A percentile compares a stretch with the other conserved stretches of the same genome.
Evolutionary conservation across 2,329 filamentous ascomycete species (phyloP).

Genomic region (Arthrinium phaeospermum): DNA sequence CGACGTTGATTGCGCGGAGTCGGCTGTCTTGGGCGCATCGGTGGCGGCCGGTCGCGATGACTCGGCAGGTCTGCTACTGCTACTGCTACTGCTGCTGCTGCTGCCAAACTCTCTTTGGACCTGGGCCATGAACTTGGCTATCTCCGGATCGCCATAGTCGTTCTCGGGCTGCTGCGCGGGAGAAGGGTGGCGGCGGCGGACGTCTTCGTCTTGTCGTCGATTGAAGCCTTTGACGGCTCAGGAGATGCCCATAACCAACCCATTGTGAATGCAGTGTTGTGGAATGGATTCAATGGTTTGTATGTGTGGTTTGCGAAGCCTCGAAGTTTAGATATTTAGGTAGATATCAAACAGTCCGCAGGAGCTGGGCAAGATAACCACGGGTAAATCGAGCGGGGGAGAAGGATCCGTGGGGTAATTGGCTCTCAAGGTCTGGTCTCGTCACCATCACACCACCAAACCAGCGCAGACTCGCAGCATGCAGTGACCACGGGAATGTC

Average conservation of each 20-base stretch:
- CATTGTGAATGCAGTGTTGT: constrained; percentile 47
- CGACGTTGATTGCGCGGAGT: background rate
- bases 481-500: background rate
- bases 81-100: constrained; percentile 29
- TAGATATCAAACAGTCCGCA: background rate
- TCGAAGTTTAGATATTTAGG: background rate
- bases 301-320: background rate
- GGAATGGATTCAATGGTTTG: background rate
- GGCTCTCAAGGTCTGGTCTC: background rate
- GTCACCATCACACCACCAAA: constrained; percentile 10
- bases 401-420: background rate
- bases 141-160: constrained; percentile 52
- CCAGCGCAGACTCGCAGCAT: background rate
- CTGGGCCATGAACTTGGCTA: constrained; percentile 58
- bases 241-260: constrained; percentile 65
- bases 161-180: constrained; percentile 27
- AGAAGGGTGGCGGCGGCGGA: constrained; percentile 14
- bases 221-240: constrained; percentile 33
- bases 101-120: constrained; percentile 34
- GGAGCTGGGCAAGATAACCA: constrained; percentile 28
- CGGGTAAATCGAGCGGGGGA: constrained; percentile 5
- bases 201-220: constrained; percentile 27
- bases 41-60: constrained; percentile 24
- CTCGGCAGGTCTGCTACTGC: background rate
- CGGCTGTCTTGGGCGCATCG: constrained; percentile 19